These are phyloP conservation scores for Oxyria digyna DNA, from an alignment of 148 eudicot genomes.

Conservation along the genomic window DNA sequence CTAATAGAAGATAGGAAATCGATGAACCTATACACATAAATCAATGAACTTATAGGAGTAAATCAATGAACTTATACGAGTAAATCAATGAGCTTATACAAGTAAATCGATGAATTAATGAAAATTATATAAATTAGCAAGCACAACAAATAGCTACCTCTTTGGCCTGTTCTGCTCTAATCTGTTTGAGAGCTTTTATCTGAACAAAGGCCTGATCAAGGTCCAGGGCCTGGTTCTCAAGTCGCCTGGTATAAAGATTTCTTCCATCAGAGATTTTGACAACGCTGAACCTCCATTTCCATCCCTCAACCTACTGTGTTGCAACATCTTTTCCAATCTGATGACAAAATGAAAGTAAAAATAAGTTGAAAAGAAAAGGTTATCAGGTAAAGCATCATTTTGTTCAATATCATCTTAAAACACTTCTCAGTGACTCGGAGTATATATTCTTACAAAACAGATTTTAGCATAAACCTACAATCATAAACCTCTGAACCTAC, in stretches of 20 bases:
- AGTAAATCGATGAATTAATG: too few relatives aligned
- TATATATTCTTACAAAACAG: neutral
- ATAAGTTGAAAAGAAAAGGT: slow-evolving; percentile 1
- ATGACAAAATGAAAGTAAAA: neutral
- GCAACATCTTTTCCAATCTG: slow-evolving; percentile 98
- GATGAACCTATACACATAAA: too few relatives aligned
- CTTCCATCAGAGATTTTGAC: neutral
- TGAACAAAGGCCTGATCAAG: slow-evolving; percentile 24
- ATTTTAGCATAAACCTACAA: too few relatives aligned
- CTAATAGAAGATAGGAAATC: too few relatives aligned
- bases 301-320: slow-evolving; percentile 91
- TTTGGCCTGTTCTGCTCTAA: slow-evolving; percentile 28
- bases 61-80: too few relatives aligned
- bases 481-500: too few relatives aligned
- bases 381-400: neutral
- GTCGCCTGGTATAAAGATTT: slow-evolving; percentile 16
- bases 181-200: slow-evolving; percentile 36
- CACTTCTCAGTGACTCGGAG: neutral
- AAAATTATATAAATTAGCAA: neutral
- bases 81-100: too few relatives aligned
- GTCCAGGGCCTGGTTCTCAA: slow-evolving; percentile 22
- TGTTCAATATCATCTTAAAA: neutral
- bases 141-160: slow-evolving; percentile 22
- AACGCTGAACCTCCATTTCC: too few relatives aligned
- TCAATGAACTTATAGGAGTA: too few relatives aligned